Base-by-base conservation (phyloP, 2,329 filamentous ascomycete genomes). In the Claviceps monticola region DNA sequence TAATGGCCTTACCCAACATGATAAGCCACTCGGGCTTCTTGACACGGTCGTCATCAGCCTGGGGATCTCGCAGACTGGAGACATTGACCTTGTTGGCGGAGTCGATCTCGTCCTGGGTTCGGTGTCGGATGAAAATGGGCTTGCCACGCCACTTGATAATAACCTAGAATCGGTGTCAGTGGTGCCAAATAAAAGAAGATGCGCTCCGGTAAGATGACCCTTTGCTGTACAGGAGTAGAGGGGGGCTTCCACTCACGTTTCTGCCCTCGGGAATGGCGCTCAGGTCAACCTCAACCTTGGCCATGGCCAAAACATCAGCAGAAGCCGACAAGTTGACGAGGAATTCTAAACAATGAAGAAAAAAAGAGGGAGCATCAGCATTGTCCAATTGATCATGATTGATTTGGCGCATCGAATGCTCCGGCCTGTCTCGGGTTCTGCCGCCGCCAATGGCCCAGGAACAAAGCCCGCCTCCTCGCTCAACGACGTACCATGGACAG, bases 141-240 rank as follows among this genome's bases (percentile, higher is more conserved):
- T 98, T 98, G 71, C 93, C 93, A 79, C 93, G 87, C 93, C 93
- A 98, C 79, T 98, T 98, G 80, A 98, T 95, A 71, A 98, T 94
- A 70, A 98, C 84, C 86, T 90, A 64, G 17, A 14, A 23, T 23
- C 19, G 42, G 17, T 1, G 36, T 55, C 45, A 56, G 51, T 13
- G 19, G 17, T 1, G 26, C 53, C 45, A 55, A 50, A 37, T 26
- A 23, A 19, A n/a, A 17, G 46, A 41, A 34, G 2, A 42, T 5
- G 11, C 9, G 9, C 29, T 34, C 11, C 29, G 29, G 1, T 34
- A 34, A 4, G 29, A 34, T 34, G 29, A 4, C 11, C 29, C 43
- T 16, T 23, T 2, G 42, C 5, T 43, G 19, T 2, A 21, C 13
- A 21, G 2, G 2, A 16, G 11, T 13, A 3, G 2, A 6, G 11